Evolutionary conservation across 495 filamentous ascomycete genomes (phyloP).

Genomic region (Bombardia bombarda): DNA sequence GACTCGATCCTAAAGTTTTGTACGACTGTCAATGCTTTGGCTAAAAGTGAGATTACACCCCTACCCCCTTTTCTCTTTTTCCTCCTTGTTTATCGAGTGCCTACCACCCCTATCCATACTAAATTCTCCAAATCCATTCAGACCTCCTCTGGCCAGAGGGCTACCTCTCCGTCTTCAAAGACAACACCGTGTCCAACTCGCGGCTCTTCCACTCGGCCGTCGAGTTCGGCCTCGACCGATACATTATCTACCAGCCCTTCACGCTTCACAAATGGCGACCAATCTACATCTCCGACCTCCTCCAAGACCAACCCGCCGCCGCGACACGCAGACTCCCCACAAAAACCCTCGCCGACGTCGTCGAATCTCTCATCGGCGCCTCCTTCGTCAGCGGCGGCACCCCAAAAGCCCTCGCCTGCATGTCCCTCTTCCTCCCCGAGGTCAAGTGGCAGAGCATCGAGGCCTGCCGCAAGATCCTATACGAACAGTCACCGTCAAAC

Average conservation of each 20-base stretch:
- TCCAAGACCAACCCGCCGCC: slow-evolving; percentile 14
- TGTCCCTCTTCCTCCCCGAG: slow-evolving; percentile 59
- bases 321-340: slow-evolving; percentile 46
- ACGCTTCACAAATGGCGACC: slow-evolving; percentile 66
- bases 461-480: slow-evolving; percentile 23
- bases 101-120: too few relatives aligned
- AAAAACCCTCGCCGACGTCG: slow-evolving; percentile 83
- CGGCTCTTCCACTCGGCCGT: slow-evolving; percentile 58
- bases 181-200: slow-evolving; percentile 64
- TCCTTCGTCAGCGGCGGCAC: slow-evolving; percentile 65
- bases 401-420: slow-evolving; percentile 53
- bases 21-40: slow-evolving; percentile 58
- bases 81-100: too few relatives aligned
- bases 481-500: slow-evolving; percentile 18
- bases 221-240: slow-evolving; percentile 57
- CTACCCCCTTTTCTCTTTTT: too few relatives aligned
- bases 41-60: slow-evolving; percentile 39
- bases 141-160: slow-evolving; percentile 71
- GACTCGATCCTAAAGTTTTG: slow-evolving; percentile 79
- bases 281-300: slow-evolving; percentile 47
- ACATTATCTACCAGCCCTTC: slow-evolving; percentile 63
- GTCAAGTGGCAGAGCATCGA: slow-evolving; percentile 44
- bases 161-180: slow-evolving; percentile 60
- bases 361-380: slow-evolving; percentile 77
- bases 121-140: slow-evolving; percentile 10